These are phyloP conservation scores for Boletus vermiculosoides DNA, from an alignment of 768 basidiomycete genomes.

Conservation along the genomic window DNA sequence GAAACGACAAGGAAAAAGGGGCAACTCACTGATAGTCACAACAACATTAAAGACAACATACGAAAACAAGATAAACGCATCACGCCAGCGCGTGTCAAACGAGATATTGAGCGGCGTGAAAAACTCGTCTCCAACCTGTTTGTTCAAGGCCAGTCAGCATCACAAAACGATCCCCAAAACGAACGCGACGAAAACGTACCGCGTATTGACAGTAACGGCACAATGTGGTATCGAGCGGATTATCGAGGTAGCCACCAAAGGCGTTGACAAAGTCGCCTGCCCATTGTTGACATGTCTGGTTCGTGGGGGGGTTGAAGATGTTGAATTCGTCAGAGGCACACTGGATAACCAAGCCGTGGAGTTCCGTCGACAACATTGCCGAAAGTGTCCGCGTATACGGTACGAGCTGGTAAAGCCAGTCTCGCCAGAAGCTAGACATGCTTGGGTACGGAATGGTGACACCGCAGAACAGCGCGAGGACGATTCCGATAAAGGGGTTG, in stretches of 20 bases:
- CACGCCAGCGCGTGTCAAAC: conserved; percentile 63
- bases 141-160: neutral
- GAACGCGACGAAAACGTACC: conserved; percentile 25
- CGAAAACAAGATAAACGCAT: conserved; percentile 63
- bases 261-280: conserved; percentile 59
- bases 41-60: conserved; percentile 73
- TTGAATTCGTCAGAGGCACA: conserved; percentile 72
- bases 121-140: conserved; percentile 64
- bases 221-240: conserved; percentile 52
- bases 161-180: neutral
- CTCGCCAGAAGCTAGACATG: conserved; percentile 65
- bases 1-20: neutral
- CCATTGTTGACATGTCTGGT: conserved; percentile 73
- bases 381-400: conserved; percentile 72
- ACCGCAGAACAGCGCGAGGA: conserved; percentile 75
- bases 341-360: conserved; percentile 63
- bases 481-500: conserved; percentile 70
- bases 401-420: conserved; percentile 73
- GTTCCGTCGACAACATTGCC: conserved; percentile 74
- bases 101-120: conserved; percentile 65
- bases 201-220: conserved; percentile 76
- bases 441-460: conserved; percentile 71
- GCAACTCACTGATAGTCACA: conserved; percentile 47
- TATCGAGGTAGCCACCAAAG: conserved; percentile 74
- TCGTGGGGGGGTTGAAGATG: conserved; percentile 67